phyloP scores from a whole-genome alignment of 768 basidiomycete species.

The Austroboletus eburneus region DNA sequence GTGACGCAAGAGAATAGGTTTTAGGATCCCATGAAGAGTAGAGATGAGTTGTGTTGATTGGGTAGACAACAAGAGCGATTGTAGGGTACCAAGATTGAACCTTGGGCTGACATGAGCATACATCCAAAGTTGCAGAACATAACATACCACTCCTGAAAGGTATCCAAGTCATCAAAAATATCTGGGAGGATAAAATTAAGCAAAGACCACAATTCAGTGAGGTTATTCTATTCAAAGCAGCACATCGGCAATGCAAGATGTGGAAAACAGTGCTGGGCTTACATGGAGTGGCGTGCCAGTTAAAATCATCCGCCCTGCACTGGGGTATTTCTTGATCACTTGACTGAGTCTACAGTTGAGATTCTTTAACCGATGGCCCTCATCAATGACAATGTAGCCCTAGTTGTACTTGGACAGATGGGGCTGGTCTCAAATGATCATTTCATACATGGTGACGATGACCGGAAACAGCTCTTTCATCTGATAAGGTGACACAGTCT shows the following conservation, averaged over 20 bases:
- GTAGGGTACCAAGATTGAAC: constrained; percentile 70
- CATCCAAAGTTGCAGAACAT: too few relatives aligned
- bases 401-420: constrained; percentile 65
- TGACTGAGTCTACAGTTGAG: too few relatives aligned
- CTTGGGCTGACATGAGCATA: constrained; percentile 31
- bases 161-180: constrained; percentile 83
- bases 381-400: constrained; percentile 95
- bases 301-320: constrained; percentile 86
- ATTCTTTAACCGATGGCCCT: constrained; percentile 95
- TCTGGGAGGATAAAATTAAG: constrained; percentile 95
- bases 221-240: constrained; percentile 77
- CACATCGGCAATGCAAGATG: too few relatives aligned
- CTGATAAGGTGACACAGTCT: constrained; percentile 7
- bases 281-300: constrained; percentile 97
- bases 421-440: constrained; percentile 78
- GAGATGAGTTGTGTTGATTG: constrained; percentile 67
- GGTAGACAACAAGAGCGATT: constrained; percentile 49
- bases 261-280: constrained; percentile 20
- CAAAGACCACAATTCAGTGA: constrained; percentile 91
- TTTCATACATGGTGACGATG: constrained; percentile 90
- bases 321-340: constrained; percentile 83
- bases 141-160: constrained; percentile 83
- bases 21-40: constrained; percentile 84
- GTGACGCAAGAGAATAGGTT: constrained; percentile 90
- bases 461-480: constrained; percentile 57